Conservation (phyloP, 805 yeast genomes). For the Yarrowia yakushimensis region DNA sequence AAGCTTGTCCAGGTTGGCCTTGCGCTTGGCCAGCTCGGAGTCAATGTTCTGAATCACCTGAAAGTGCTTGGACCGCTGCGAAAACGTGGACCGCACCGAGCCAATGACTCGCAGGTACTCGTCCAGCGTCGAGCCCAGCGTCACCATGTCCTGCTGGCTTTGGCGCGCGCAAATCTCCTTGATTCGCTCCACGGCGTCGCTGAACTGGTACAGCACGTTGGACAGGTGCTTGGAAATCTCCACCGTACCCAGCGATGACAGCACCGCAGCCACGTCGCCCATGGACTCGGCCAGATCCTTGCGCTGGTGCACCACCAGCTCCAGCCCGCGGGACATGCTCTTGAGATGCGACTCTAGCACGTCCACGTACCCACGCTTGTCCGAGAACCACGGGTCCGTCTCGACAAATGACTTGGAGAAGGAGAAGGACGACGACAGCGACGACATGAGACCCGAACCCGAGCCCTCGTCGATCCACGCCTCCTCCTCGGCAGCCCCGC, state of each 20-base stretch:
- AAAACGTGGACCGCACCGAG: constrained; percentile 68
- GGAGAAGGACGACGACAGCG: constrained; percentile 63
- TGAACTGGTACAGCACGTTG: constrained; percentile 63
- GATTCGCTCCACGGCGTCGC: constrained; percentile 65
- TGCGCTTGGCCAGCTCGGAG: constrained; percentile 48
- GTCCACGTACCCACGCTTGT: constrained; percentile 65
- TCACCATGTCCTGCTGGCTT: constrained; percentile 78
- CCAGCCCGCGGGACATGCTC: constrained; percentile 64
- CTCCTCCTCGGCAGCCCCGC: not conserved
- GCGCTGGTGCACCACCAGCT: constrained; percentile 68
- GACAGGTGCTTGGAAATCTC: constrained; percentile 69
- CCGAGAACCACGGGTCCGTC: constrained; percentile 71
- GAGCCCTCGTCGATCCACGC: constrained; percentile 19
- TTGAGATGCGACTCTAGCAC: constrained; percentile 69
- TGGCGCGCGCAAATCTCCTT: constrained; percentile 73
- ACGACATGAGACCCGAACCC: constrained; percentile 58
- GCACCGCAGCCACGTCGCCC: constrained; percentile 58
- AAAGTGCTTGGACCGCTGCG: constrained; percentile 62
- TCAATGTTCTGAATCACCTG: constrained; percentile 47
- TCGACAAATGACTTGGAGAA: constrained; percentile 63
- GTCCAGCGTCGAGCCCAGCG: constrained; percentile 81
- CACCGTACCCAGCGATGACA: constrained; percentile 62
- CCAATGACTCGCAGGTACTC: constrained; percentile 78
- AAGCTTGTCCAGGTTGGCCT: constrained; percentile 46
- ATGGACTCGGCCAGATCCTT: constrained; percentile 65